Percentiles rank a stretch among this genome's conserved stretches.
Evolutionary conservation across 805 yeast species (phyloP).

Genomic region (Candida montana): DNA sequence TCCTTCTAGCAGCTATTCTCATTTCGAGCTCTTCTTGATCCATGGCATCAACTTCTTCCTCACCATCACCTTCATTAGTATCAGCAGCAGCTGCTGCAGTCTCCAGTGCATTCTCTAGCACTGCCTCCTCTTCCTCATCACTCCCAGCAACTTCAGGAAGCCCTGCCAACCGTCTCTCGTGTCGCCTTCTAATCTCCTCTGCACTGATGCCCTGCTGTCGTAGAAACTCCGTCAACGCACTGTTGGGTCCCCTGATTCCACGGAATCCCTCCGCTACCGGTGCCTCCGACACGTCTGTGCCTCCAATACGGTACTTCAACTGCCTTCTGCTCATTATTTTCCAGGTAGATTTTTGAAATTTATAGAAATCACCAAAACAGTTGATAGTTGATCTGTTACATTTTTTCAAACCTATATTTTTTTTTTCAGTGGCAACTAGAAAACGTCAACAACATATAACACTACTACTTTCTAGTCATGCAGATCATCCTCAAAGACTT

Average conservation of each 20-base stretch:
- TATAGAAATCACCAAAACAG: too few relatives aligned
- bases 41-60: conserved; percentile 22
- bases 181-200: conserved; percentile 57
- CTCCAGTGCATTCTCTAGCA: conserved; percentile 22
- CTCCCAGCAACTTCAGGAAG: not conserved
- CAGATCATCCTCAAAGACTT: conserved; percentile 83
- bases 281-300: conserved; percentile 7
- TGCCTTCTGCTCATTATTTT: conserved; percentile 25
- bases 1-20: conserved; percentile 36
- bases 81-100: not conserved
- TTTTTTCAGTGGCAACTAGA: conserved; percentile 5
- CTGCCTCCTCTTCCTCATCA: conserved; percentile 20
- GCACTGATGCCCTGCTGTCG: conserved; percentile 87
- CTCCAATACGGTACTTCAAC: conserved; percentile 20
- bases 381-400: too few relatives aligned
- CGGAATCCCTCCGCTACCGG: conserved; percentile 16
- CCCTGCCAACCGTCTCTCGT: conserved; percentile 27
- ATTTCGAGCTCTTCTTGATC: conserved; percentile 29
- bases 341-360: too few relatives aligned
- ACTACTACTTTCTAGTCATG: too few relatives aligned
- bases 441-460: not conserved
- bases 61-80: conserved; percentile 18
- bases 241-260: conserved; percentile 55
- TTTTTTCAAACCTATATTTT: not conserved
- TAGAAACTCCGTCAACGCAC: conserved; percentile 85